Base-by-base conservation (phyloP, 148 eudicot species). In the Arctostaphylos glauca region DNA sequence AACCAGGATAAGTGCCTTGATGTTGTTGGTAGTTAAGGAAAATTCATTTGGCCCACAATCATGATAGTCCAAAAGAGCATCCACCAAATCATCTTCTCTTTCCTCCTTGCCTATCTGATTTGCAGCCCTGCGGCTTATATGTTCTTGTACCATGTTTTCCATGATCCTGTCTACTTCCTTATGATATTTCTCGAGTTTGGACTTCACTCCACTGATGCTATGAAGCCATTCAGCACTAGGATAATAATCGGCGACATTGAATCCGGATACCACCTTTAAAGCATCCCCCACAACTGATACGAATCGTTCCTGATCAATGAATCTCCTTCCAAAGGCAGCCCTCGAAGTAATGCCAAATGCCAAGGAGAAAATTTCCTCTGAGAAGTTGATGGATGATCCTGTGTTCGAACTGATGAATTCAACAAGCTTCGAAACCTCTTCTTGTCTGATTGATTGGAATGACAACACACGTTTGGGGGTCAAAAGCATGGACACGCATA, bases 1-100 rank as follows among this genome's bases (percentile, higher is more conserved):
- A 49, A 85, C 88, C 88, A 84, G 3, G 49, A 88, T 72, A 13
- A 86, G 84, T 18, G 90, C 83, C 83, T 88, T 88, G 79, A 88
- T 81, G 81, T 86, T 84, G 68, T 82, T 60, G 2, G 5, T 16
- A 0, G 87, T 84, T 9, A 88, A 21, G 14, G 85, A 68, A 70
- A 81, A 80, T 12, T 81, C 78, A 48, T 10, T 3, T 5, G 18
- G 13, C 15, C 80, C 84, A 14, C 78, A 21, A 19, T 82, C 71
- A 14, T 82, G 83, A 52, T 70, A 58, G 12, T 83, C 62, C n/a
- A 86, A 15, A 16, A 88, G 90, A 60, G 83, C 88, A 77, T 88
- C 88, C 0, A 86, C 75, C 7, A 86, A 62, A 81, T 86, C 90
- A 23, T 84, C 79, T 15, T 74, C 74, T 13, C 18, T 74, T 43